Evolutionary conservation across 2,329 filamentous ascomycete species (phyloP).

Genomic region (Arthrobotrys megalospora): DNA sequence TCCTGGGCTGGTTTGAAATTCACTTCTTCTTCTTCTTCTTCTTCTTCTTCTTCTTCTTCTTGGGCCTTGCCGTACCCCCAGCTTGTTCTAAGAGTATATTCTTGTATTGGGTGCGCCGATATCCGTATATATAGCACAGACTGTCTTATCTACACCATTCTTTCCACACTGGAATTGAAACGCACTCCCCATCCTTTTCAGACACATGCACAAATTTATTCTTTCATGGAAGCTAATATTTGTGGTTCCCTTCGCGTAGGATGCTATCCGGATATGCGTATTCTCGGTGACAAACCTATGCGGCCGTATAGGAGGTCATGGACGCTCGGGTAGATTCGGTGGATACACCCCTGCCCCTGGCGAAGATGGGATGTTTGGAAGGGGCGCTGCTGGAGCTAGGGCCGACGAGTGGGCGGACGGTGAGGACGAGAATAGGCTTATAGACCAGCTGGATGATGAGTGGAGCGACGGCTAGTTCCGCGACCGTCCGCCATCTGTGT

Average conservation of each 20-base stretch:
- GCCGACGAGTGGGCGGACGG: constrained; percentile 51
- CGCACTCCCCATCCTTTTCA: background rate
- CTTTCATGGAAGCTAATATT: constrained; percentile 41
- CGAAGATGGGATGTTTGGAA: constrained; percentile 34
- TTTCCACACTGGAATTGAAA: constrained; percentile 24
- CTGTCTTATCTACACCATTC: constrained; percentile 12
- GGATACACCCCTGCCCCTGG: constrained; percentile 32
- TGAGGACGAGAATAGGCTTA: constrained; percentile 58
- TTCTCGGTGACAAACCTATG: constrained; percentile 35
- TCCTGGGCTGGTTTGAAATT: background rate
- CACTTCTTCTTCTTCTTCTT: background rate
- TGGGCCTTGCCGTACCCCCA: background rate
- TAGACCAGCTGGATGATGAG: constrained; percentile 60
- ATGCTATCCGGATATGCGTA: constrained; percentile 42
- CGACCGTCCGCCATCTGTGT: background rate
- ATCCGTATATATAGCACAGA: constrained; percentile 20
- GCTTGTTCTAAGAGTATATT: constrained; percentile 5
- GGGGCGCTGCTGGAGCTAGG: constrained; percentile 10
- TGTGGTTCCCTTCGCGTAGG: constrained; percentile 35
- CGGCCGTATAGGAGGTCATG: constrained; percentile 31
- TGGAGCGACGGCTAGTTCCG: constrained; percentile 52
- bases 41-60: background rate
- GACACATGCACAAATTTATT: background rate
- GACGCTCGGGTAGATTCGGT: constrained; percentile 22
- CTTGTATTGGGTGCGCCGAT: constrained; percentile 36